Evolutionary conservation across 352 stramenopile species (phyloP).

Genomic region (Pythium monospermum): DNA sequence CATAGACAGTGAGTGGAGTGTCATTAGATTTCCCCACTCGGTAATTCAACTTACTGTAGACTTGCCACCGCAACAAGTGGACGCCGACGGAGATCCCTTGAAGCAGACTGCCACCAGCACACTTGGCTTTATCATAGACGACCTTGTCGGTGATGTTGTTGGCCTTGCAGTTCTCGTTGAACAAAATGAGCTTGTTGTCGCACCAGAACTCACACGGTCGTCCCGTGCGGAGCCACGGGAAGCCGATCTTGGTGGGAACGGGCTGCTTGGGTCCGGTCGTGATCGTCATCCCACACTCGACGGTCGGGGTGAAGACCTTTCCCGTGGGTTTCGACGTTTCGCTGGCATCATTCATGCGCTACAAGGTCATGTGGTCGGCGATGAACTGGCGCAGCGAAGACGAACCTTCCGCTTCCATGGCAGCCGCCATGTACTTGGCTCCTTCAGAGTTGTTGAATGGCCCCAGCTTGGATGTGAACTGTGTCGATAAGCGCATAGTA

Average conservation of each 20-base stretch:
- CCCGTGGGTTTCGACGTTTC: no score
- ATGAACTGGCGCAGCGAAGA: background rate
- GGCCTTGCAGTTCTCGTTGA: background rate
- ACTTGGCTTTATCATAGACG: background rate
- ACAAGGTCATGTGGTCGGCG: background rate
- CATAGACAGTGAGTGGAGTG: background rate
- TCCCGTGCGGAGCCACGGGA: background rate
- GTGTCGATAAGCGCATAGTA: background rate
- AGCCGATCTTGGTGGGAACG: background rate
- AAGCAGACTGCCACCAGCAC: background rate
- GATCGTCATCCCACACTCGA: background rate
- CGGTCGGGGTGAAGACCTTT: background rate
- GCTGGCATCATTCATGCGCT: background rate
- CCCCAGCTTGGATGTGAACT: background rate
- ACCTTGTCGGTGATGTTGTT: background rate
- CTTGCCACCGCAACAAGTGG: background rate
- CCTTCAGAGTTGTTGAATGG: background rate
- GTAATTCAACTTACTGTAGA: background rate
- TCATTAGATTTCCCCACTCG: no score
- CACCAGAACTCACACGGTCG: background rate
- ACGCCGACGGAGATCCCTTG: background rate
- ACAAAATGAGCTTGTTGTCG: background rate
- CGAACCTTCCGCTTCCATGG: background rate
- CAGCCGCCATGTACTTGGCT: background rate
- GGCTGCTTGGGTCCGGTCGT: background rate